Base-by-base conservation (phyloP, 2,329 filamentous ascomycete genomes). In the Septoria petroselini region DNA sequence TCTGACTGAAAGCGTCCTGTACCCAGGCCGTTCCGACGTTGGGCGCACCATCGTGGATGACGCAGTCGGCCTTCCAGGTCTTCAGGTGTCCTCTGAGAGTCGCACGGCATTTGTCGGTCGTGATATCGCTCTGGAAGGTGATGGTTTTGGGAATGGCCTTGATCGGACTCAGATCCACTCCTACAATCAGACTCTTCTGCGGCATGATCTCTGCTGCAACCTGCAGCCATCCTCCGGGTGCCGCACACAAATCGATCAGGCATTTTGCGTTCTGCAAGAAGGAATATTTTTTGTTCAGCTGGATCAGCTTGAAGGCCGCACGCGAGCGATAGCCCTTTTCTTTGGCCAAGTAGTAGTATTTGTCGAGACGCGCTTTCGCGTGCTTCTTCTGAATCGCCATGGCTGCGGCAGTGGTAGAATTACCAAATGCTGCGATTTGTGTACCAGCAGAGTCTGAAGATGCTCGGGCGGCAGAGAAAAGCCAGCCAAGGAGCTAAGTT, bases 331-430 rank as follows among this genome's bases (percentile, higher is more conserved):
- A 98, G 56, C 93, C 93, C 72, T 96, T 97, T 71, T 98, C 93
- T 73, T 98, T 98, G 55, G 93, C 93, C 65, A 97, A 84, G 69
- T 91, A 91, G 74, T 97, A 98, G 88, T 91, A 97, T 73, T 97
- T 96, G 73, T 98, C 93, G 65, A 96, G 79, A 81, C 91, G 91
- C 72, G 91, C 91, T 76, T 97, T 97, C 74, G 90, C 91, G 75
- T 95, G 87, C 80, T 97, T 97, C 80, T 97, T 96, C 68, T 97
- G 89, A 65, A 97, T 91, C 66, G 88, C 91, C 93, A 97, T 97
- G 15, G 34, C 27, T 30, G 34, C 14, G 43, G 35, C 34, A 34
- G 27, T 19, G 27, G 15, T 27, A 9, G 5, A 27, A n/a, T n/a
- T 27, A 27, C 23, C 23, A 27, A 9, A 27, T 27, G 9, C 23